Percentiles rank a stretch among this genome's conserved stretches.
These are phyloP conservation scores for Trapa bicornis DNA, from an alignment of 345 rosid species.

Conservation along the genomic window DNA sequence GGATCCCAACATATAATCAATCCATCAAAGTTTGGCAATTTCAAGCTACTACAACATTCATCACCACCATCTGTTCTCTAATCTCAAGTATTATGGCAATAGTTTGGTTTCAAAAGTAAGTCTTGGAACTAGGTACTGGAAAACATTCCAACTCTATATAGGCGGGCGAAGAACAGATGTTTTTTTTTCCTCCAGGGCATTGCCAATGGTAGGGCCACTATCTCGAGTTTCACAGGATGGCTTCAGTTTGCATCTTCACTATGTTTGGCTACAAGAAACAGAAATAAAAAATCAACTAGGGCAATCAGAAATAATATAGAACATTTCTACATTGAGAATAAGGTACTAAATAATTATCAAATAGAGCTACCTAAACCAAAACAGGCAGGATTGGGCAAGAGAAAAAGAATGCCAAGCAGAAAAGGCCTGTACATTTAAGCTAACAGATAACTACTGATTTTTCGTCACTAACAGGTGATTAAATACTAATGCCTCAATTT, in stretches of 20 bases:
- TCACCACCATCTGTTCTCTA: conserved; percentile 17
- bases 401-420: background rate
- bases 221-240: background rate
- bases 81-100: conserved; percentile 2
- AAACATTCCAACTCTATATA: background rate
- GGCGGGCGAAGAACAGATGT: background rate
- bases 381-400: background rate
- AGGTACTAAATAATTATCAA: background rate
- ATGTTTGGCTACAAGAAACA: background rate
- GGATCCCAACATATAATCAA: background rate
- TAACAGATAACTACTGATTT: background rate
- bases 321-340: background rate
- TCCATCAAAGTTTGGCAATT: conserved; percentile 1
- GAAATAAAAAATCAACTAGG: background rate
- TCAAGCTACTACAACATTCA: conserved; percentile 29
- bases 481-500: too few relatives aligned
- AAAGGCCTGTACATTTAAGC: background rate
- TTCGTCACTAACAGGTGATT: background rate
- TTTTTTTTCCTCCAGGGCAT: background rate
- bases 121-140: conserved; percentile 17
- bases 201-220: background rate
- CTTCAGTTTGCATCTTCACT: background rate
- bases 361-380: background rate
- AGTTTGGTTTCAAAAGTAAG: conserved; percentile 9
- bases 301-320: background rate